Evolutionary conservation across 805 yeast genomes (phyloP), one percentile per base, ranked within the genome.

Genomic region (Saccharomycopsis amapae): DNA sequence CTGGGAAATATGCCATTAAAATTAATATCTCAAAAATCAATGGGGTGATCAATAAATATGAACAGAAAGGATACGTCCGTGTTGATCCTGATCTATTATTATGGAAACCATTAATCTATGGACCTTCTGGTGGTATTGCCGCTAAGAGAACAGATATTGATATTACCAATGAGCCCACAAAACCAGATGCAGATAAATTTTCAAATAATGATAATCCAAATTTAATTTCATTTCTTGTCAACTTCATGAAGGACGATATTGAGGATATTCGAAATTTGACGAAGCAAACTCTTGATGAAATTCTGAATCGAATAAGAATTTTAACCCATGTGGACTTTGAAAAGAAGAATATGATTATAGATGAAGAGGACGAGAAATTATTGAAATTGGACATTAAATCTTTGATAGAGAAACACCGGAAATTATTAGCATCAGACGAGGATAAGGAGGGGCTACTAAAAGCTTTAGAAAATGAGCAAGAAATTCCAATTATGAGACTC

Each of bases 71-170:
- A 0, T 77, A 79, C 50, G 69, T 70, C 13, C 59, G 58, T 26
- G 54, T 86, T n/a, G 68, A 79, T 36, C 72, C 77, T 3, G 64
- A 66, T 0, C 68, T 70, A 35, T 64, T 87, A 12, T 51, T 86
- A 12, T 87, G 96, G 95, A 84, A 82, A 55, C 88, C 89, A 1
- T 72, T 85, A 62, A 72, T 85, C n/a, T 73, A 78, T 55, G 95
- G 95, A 0, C 90, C 93, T 0, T 81, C 89, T 0, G 87, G 93
- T 19, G 95, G 95, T 12, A 80, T 86, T 30, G 82, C 83, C 55
- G 76, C 82, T 0, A 78, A 50, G 38, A 42, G 53, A 31, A 47
- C 43, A 6, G 53, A 50, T 40, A 35, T 50, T 24, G 24, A 40
- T 10, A 38, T 31, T 19, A 18, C 20, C 20, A 24, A 25, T 5